Evolutionary conservation across 495 filamentous ascomycete genomes (phyloP).

Genomic region (Ascodesmis nigricans): DNA sequence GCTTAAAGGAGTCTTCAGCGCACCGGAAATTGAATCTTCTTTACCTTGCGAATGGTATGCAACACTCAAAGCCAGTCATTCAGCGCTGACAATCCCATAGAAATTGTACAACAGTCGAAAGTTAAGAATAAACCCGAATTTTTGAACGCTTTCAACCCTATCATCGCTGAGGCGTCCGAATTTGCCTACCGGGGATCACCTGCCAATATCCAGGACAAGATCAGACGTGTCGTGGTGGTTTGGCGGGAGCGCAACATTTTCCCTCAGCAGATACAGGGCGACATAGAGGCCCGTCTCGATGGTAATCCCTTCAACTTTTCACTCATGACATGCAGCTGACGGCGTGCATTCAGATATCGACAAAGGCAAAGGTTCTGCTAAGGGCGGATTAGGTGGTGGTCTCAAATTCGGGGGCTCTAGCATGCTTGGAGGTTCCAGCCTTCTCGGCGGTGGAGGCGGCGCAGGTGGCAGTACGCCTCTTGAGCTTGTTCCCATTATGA

Average conservation of each 20-base stretch:
- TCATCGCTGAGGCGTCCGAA: conserved; percentile 68
- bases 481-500: conserved; percentile 52
- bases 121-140: conserved; percentile 81
- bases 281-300: conserved; percentile 54
- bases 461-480: conserved; percentile 38
- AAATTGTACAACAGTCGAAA: conserved; percentile 88
- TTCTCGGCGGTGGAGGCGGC: conserved; percentile 41
- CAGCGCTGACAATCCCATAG: conserved; percentile 26
- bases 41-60: conserved; percentile 81
- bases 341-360: conserved; percentile 42
- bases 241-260: conserved; percentile 84
- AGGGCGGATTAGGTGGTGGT: conserved; percentile 20
- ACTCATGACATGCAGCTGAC: not conserved
- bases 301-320: conserved; percentile 29
- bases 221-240: conserved; percentile 76
- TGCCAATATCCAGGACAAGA: conserved; percentile 63
- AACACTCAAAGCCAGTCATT: conserved; percentile 1
- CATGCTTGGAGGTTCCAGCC: conserved; percentile 12
- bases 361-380: conserved; percentile 45
- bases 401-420: conserved; percentile 22
- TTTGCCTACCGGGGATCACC: conserved; percentile 70
- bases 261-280: conserved; percentile 48
- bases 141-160: conserved; percentile 65
- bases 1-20: conserved; percentile 60
- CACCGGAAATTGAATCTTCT: conserved; percentile 76